A percentile compares a stretch with the other conserved stretches of the same genome.
phyloP scores from a whole-genome alignment of 2,329 filamentous ascomycete genomes.

The Pestalotiopsis sp. region DNA sequence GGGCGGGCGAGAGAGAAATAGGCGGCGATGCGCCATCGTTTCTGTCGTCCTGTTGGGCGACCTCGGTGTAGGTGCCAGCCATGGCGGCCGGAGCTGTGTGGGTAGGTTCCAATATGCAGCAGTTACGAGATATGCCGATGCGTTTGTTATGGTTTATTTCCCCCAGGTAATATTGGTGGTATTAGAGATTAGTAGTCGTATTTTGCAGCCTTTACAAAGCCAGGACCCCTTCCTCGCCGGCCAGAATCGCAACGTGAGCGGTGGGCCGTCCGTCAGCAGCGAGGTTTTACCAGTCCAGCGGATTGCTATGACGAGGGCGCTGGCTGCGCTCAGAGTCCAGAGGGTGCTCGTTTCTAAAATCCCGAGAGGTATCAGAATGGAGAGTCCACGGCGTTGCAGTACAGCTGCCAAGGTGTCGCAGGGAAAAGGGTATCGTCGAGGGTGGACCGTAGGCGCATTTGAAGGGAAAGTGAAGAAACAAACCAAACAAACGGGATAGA shows the following conservation, averaged over 20 bases:
- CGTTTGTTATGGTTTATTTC: neutral
- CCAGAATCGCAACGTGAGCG: slow-evolving; percentile 4
- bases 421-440: neutral
- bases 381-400: neutral
- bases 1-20: slow-evolving; percentile 27
- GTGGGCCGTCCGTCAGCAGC: slow-evolving; percentile 8
- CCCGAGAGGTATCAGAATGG: neutral
- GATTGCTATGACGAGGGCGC: neutral
- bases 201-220: neutral
- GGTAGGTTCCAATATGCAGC: neutral
- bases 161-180: neutral
- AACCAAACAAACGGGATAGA: neutral
- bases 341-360: neutral
- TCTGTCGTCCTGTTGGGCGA: slow-evolving; percentile 27
- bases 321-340: neutral
- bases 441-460: neutral
- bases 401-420: neutral
- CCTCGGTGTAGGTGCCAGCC: slow-evolving; percentile 6
- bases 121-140: neutral
- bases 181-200: neutral
- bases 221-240: neutral
- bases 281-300: neutral
- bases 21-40: slow-evolving; percentile 26
- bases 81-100: neutral
- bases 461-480: neutral